phyloP scores from a whole-genome alignment of 495 filamentous ascomycete genomes.

The Xylaria curta region DNA sequence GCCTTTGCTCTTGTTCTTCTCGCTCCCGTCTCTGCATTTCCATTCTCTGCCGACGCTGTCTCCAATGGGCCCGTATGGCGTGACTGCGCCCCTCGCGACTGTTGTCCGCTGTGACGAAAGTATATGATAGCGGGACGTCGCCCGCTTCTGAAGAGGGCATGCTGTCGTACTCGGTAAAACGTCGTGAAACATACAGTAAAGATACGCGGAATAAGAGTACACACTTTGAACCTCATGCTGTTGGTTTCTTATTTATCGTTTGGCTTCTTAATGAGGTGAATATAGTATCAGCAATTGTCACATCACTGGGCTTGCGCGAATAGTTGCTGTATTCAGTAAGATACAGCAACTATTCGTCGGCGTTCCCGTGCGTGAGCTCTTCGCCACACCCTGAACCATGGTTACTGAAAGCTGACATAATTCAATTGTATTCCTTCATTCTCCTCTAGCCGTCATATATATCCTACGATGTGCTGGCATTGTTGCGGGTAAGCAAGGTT shows the following conservation, averaged over 20 bases:
- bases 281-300: background rate
- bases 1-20: slow-evolving; percentile 13
- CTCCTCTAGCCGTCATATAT: background rate
- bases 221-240: too few relatives aligned
- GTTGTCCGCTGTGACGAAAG: slow-evolving; percentile 9
- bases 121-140: background rate
- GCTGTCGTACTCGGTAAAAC: background rate
- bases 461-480: background rate
- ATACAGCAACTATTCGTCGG: background rate
- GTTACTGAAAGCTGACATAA: background rate
- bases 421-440: background rate
- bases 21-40: slow-evolving; percentile 13
- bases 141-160: slow-evolving; percentile 16
- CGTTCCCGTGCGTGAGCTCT: background rate
- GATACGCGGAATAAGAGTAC: background rate
- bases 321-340: background rate
- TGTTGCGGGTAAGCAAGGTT: background rate
- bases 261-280: background rate
- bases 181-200: background rate
- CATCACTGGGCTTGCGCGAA: background rate
- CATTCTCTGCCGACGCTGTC: slow-evolving; percentile 18
- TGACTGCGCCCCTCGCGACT: slow-evolving; percentile 15
- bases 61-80: slow-evolving; percentile 22
- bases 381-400: background rate
- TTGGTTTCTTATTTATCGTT: background rate